These are phyloP conservation scores for Corymbia citriodora DNA, from an alignment of 441 rosid genomes.

Conservation along the genomic window DNA sequence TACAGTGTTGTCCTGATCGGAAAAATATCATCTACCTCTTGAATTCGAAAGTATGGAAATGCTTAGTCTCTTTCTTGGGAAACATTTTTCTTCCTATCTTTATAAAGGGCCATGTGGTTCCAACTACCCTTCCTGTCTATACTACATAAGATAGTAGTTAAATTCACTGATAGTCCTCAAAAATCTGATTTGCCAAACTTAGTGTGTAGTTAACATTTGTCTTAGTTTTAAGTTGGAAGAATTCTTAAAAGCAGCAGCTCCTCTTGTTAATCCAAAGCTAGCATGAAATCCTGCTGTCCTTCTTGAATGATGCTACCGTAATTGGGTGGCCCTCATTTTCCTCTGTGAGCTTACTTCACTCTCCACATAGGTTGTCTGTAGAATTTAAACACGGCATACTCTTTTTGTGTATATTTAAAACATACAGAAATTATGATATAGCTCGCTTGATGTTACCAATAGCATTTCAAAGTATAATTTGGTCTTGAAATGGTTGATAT, in stretches of 20 bases:
- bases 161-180: not conserved
- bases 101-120: not conserved
- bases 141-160: not conserved
- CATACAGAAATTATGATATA: not conserved
- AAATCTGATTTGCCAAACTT: not conserved
- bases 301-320: not conserved
- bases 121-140: not conserved
- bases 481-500: not conserved
- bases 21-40: not conserved
- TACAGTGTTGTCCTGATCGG: not conserved
- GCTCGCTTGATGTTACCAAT: not conserved
- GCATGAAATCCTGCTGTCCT: not conserved
- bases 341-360: not conserved
- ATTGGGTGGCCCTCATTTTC: not conserved
- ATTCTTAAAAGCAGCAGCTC: not conserved
- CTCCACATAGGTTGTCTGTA: not conserved
- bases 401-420: not conserved
- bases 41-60: not conserved
- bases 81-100: not conserved
- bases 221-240: not conserved
- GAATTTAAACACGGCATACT: not conserved
- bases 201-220: not conserved
- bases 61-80: not conserved
- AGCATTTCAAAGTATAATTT: not conserved
- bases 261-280: not conserved